Evolutionary conservation across 441 rosid genomes (phyloP), one percentile per base, ranked within the genome.

Genomic region (Adansonia gregorii): DNA sequence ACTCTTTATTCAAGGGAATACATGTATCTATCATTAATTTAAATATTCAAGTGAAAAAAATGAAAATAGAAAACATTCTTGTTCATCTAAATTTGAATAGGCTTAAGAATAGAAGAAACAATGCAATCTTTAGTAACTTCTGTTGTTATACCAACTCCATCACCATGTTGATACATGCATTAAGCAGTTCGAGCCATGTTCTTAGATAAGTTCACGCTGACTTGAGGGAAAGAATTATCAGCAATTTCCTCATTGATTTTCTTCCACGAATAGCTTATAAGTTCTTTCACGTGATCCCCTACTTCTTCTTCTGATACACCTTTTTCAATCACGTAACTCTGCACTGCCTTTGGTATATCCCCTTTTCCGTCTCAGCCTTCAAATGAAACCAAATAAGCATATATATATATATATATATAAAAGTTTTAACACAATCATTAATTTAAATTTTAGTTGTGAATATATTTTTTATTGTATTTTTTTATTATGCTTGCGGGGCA

Each of bases 351-450:
- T 0, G 65, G 31, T 11, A 72, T 76, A 4, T 82, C 82, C 0
- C 85, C 85, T 61, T 82, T 82, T 24, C 66, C 20, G 51, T 74
- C 56, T 82, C 87, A 0, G 45, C 79, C 84, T 81, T 27, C 15
- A 24, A 24, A 6, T 15, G 0, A 70, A 43, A 20, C 19, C 9
- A 59, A 22, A 20, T 9, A 20, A 59, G 64, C 35, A 59, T 9
- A 3, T 9, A 10, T 22, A 22, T 0, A 20, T 27, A 27, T 27
- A 27, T 27, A 27, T 2, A 27, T 31, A 31, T 4, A 31, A 2
- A 31, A 31, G 39, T 0, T 31, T 31, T 31, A 31, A 31, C 39
- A 31, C 39, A 31, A 3, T 3, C 0, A 31, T 31, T 1, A 0
- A 31, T 31, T 31, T 31, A 31, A 31, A 31, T 31, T 31, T 0